Base-by-base conservation (phyloP, 2,329 filamentous ascomycete species). In the Trichophyton equinum region DNA sequence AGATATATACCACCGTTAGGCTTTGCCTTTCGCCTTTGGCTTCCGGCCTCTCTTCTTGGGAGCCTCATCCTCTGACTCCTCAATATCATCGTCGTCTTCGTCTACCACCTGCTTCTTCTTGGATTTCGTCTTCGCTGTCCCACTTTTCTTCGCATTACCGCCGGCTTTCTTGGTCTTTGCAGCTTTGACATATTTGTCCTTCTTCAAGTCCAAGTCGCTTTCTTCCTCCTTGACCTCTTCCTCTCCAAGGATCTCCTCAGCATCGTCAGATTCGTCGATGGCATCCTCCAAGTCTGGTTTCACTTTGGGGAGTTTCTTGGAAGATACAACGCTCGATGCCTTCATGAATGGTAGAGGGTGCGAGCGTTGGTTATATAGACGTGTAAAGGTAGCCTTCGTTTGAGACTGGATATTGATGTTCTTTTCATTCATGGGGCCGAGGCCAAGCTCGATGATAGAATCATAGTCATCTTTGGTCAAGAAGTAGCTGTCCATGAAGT, bases 341-440 rank as follows among this genome's bases (percentile, higher is more conserved):
- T 96, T 97, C 85, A 97, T 96, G 75, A 96, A 99, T 1, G 94
- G 91, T 58, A 99, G 77, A 0, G 92, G 92, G 67, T 99, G 94
- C 18, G 85, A 86, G 75, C 86, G 87, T 62, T 81, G 75, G 67
- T 99, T 99, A 73, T 99, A 96, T 83, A 85, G 78, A 75, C 91
- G 83, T 0, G 95, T 99, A 71, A 99, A 99, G 2, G 88, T 82
- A 7, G 90, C 77, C 76, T 97, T 99, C 22, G 90, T 87, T 74
- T 91, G 88, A 2, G 87, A 80, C 61, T 96, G 90, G 59, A 97
- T 86, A 63, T 85, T 87, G 66, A 95, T 81, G 1, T 77, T 78
- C 18, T 86, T 85, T 73, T 91, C 85, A 64, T 86, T 81, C 81
- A 95, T 91, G 1, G 85, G 83, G 3, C 92, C 94, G 13, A 99